Conservation (phyloP, 140 eudicot genomes). For the Stevia rebaudiana region DNA sequence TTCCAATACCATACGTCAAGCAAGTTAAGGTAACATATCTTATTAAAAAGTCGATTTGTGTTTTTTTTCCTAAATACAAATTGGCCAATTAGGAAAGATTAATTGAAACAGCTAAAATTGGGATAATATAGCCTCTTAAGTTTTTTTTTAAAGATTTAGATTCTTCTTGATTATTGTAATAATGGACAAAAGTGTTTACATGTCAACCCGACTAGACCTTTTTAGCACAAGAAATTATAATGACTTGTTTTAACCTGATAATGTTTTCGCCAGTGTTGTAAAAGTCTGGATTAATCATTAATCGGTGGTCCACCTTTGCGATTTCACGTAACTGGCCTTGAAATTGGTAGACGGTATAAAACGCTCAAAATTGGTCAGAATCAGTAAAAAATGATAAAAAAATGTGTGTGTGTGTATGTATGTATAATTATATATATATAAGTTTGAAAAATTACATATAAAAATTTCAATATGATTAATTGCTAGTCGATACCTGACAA, state of each 20-base stretch:
- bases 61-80: neutral
- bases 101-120: neutral
- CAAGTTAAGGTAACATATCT: slow-evolving; percentile 44
- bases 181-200: neutral
- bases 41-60: neutral
- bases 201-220: neutral
- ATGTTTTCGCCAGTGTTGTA: too few relatives aligned
- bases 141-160: neutral
- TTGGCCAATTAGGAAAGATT: neutral
- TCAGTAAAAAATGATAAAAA: too few relatives aligned
- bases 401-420: too few relatives aligned
- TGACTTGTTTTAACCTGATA: neutral
- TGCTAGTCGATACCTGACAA: too few relatives aligned
- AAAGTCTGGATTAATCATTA: too few relatives aligned
- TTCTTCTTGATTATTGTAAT: neutral
- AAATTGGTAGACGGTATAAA: too few relatives aligned
- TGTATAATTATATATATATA: too few relatives aligned
- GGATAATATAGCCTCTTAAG: neutral
- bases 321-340: too few relatives aligned
- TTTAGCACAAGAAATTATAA: neutral
- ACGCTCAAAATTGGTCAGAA: too few relatives aligned
- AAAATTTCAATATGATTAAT: too few relatives aligned
- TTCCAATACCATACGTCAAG: slow-evolving; percentile 58
- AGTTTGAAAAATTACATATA: too few relatives aligned
- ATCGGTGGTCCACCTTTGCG: too few relatives aligned